phyloP scores from a whole-genome alignment of 2,329 filamentous ascomycete genomes.

The Rhinocladiella mackenziei region DNA sequence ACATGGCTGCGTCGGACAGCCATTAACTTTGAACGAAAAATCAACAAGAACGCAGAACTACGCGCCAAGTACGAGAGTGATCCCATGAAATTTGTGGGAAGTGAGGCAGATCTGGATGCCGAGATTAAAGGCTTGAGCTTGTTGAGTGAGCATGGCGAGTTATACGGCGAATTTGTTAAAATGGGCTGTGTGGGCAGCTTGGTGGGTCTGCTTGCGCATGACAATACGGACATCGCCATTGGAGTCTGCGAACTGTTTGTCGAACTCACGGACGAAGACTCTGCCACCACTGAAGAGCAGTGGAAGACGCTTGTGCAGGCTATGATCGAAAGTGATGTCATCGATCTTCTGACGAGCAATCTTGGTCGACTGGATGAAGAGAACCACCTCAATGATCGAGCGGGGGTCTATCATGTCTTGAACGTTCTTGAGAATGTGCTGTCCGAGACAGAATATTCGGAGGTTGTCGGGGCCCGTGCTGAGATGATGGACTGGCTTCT shows the following conservation, averaged over 20 bases:
- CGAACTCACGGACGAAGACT: conserved; percentile 91
- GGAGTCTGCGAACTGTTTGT: conserved; percentile 82
- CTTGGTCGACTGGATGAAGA: conserved; percentile 74
- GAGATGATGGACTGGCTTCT: conserved; percentile 73
- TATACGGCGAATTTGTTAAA: conserved; percentile 76
- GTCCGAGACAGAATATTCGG: conserved; percentile 64
- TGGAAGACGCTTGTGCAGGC: conserved; percentile 71
- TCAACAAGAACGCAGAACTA: conserved; percentile 84
- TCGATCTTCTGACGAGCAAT: conserved; percentile 72
- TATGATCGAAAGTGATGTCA: conserved; percentile 64
- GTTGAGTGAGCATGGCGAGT: conserved; percentile 76
- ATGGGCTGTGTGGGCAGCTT: conserved; percentile 69
- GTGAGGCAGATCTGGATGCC: conserved; percentile 83
- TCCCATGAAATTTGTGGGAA: conserved; percentile 65
- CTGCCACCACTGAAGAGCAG: conserved; percentile 71
- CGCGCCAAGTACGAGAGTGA: conserved; percentile 78
- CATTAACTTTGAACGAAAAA: conserved; percentile 82
- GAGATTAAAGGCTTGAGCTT: conserved; percentile 85
- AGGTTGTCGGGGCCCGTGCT: conserved; percentile 62
- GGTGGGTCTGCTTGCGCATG: conserved; percentile 79
- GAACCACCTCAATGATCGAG: conserved; percentile 63
- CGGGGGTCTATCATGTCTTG: conserved; percentile 81
- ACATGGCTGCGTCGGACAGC: conserved; percentile 79
- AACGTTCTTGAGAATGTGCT: conserved; percentile 81
- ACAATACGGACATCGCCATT: conserved; percentile 96